Evolutionary conservation across 495 filamentous ascomycete genomes (phyloP).

Genomic region (Pseudomonodictys pantanalensis): DNA sequence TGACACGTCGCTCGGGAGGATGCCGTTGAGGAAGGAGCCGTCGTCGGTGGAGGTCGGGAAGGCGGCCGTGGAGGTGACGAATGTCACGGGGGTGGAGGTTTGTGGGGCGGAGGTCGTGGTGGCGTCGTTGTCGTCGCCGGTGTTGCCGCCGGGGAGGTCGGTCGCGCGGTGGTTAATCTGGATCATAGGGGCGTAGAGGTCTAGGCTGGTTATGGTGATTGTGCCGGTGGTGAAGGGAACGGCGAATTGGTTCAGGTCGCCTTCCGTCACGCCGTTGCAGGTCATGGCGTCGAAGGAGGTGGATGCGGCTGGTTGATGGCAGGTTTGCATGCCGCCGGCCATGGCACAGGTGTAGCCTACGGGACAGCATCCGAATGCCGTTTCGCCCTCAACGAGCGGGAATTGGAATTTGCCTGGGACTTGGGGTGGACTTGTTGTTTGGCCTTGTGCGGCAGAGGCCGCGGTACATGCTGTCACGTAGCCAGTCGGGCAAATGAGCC

Average conservation of each 20-base stretch:
- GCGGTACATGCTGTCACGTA: constrained; percentile 16
- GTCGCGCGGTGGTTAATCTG: constrained; percentile 8
- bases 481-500: constrained; percentile 9
- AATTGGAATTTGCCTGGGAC: background rate
- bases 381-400: background rate
- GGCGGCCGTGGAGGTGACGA: background rate
- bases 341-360: background rate
- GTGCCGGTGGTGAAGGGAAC: constrained; percentile 8
- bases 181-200: constrained; percentile 17
- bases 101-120: background rate
- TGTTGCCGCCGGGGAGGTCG: background rate
- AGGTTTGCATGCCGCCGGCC: constrained; percentile 1
- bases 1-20: too few relatives aligned
- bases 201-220: too few relatives aligned
- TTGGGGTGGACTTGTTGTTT: background rate
- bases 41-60: background rate
- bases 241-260: background rate
- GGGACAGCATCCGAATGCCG: constrained; percentile 1
- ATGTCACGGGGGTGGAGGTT: background rate
- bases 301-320: background rate
- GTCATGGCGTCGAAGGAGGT: background rate
- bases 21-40: too few relatives aligned
- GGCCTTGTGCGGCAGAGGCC: background rate
- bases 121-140: background rate
- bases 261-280: background rate